Evolutionary conservation across 2,329 filamentous ascomycete species (phyloP), one percentile per base, ranked within the genome.

Genomic region (Lizonia empirigonia): DNA sequence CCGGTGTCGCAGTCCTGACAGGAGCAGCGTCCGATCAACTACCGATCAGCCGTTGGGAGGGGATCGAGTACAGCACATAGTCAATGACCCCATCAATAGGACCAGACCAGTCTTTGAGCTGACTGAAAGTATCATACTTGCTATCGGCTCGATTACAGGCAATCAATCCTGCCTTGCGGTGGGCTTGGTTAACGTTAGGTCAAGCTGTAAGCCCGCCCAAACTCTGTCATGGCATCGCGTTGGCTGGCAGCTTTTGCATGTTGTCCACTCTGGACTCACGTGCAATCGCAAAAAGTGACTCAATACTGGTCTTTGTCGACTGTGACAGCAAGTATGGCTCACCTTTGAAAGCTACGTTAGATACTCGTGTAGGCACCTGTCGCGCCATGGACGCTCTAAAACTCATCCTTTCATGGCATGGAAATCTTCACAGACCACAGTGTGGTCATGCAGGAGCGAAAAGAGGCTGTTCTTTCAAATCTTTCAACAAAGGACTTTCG

Each of bases 11-110:
- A 63, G 54, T 55, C 59, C 53, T 50, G 47, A 45, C 52, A 39
- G 34, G 44, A 56, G 56, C 51, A 63, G 56, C 63, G 60, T 63
- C 58, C 64, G 62, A 59, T 35, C 67, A 64, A 63, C 54, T 53
- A 56, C 46, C 51, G 47, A 50, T 46, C 45, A 56, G 41, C 38
- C 27, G 44, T 32, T 44, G 33, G 54, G 56, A 52, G 34, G 22
- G 29, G 33, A 42, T 44, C 50, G 34, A 44, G 44, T 15, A 44
- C 29, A 44, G 22, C 34, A 16, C 29, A 24, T 10, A 48, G 30
- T 44, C 29, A 44, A 39, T 36, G 44, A 44, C 50, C 35, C 42
- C 38, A 34, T 44, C 32, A 30, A 47, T n/a, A 44, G 22, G 12
- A 26, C 27, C 42, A 42, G 22, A 16, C 27, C 36, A 51, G 22